Evolutionary conservation across 2,329 filamentous ascomycete species (phyloP).

Genomic region (Coniella vitis): DNA sequence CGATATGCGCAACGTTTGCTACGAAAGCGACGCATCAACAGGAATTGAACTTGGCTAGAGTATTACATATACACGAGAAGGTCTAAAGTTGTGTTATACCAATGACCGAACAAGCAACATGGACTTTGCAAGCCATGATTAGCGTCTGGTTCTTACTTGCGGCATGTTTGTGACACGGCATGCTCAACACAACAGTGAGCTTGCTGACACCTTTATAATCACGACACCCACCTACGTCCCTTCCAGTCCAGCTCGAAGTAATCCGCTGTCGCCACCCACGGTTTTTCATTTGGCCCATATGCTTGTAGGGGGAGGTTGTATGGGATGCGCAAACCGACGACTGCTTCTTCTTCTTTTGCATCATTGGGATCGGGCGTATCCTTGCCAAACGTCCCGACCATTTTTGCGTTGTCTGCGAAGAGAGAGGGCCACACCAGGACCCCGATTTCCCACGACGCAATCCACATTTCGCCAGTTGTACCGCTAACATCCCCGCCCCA

Average conservation of each 20-base stretch:
- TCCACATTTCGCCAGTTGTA: conserved; percentile 53
- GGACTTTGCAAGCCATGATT: background rate
- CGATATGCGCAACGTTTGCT: no score
- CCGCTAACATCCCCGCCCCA: conserved; percentile 63
- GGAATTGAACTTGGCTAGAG: background rate
- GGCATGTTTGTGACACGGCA: no score
- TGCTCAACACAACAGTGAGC: background rate
- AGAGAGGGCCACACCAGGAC: conserved; percentile 74
- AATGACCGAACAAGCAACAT: background rate
- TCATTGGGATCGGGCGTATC: conserved; percentile 42
- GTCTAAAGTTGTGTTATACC: background rate
- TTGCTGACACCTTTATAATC: background rate
- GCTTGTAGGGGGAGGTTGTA: conserved; percentile 68
- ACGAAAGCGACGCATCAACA: no score
- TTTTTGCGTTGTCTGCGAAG: conserved; percentile 41
- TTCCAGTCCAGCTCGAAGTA: conserved; percentile 58
- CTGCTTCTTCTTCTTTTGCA: conserved; percentile 20
- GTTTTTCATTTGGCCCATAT: conserved; percentile 57
- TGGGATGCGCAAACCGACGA: conserved; percentile 72
- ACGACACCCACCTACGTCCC: conserved; percentile 34
- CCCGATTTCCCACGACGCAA: conserved; percentile 78
- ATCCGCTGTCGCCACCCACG: conserved; percentile 65
- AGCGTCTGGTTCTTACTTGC: no score
- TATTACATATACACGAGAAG: background rate
- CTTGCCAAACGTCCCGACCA: conserved; percentile 62